Evolutionary conservation across 2,329 filamentous ascomycete species (phyloP), one percentile per base, ranked within the genome.

Genomic region (Penicillium griseofulvum): DNA sequence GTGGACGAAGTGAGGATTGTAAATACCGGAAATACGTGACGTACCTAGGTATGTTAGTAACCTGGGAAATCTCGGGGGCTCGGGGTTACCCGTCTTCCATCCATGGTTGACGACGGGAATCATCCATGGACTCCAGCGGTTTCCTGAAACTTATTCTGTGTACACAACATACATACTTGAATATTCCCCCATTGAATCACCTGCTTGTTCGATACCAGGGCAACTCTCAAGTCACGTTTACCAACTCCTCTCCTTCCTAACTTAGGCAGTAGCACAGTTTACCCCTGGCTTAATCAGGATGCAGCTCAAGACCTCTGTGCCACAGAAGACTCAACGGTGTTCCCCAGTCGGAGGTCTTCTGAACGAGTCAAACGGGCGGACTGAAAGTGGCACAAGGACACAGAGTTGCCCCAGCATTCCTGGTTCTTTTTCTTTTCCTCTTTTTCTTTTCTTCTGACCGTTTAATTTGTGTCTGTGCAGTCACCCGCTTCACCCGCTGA

Each of bases 281-380:
- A 54, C 52, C 52, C 52, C 52, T 53, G 37, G 44, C 51, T 54
- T 44, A 41, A 51, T 45, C 39, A 54, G 52, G 51, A 54, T 54
- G 47, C 52, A 54, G 52, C 38, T 51, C 52, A 51, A 41, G 19
- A 7, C 16, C 17, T 48, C 36, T 33, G 47, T 54, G 26, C 28
- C 34, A 54, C 52, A 42, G 51, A 49, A 54, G 17, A 43, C 19
- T 44, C 16, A 41, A 41, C 37, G 22, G 22, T 37, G 31, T 33
- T 49, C 19, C 34, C 34, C 31, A 38, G 37, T 37, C 49, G 24
- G 49, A 28, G 42, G 50, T 49, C 50, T 33, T 52, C 12, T 45
- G 33, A 24, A 24, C 38, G 26, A 45, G 52, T 51, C 52, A 54
- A 54, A 45, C 47, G 34, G 26, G 17, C 28, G 38, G 44, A 49